Percentiles rank a stretch among this genome's conserved stretches.
Evolutionary conservation across 176 grass and related monocot genomes (phyloP).

Genomic region (Eragrostis nindensis): DNA sequence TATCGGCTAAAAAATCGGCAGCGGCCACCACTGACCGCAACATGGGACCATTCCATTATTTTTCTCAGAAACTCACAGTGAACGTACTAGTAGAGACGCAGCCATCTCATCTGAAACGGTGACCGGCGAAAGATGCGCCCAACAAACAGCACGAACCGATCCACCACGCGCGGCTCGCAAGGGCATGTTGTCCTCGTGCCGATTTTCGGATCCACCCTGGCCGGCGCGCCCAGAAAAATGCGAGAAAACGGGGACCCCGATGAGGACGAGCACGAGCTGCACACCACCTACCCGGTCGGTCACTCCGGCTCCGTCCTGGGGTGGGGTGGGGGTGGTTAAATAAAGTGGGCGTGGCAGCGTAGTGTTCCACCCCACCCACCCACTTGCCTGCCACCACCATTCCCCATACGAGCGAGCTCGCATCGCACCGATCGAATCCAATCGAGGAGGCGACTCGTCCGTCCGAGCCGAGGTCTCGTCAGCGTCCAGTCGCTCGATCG

Average conservation of each 20-base stretch:
- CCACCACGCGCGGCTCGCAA: background rate
- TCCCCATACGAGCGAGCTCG: too few species aligned
- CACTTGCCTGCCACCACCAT: background rate
- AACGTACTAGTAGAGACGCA: background rate
- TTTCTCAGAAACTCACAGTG: background rate
- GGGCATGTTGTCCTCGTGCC: conserved; percentile 41
- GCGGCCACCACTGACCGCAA: too few species aligned
- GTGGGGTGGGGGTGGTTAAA: too few species aligned
- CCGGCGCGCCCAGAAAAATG: background rate
- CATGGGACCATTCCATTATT: too few species aligned
- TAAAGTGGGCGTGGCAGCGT: background rate
- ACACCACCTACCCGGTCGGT: background rate
- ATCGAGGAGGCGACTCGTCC: background rate
- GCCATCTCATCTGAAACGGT: background rate
- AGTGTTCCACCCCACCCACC: background rate
- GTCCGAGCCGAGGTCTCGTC: background rate
- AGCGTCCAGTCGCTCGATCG: too few species aligned
- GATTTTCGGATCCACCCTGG: background rate
- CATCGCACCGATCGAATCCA: background rate
- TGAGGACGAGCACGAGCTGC: too few species aligned
- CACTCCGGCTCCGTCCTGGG: too few species aligned
- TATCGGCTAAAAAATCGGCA: too few species aligned
- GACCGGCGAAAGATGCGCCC: too few species aligned
- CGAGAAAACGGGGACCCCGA: background rate
- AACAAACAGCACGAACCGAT: background rate